Percentiles rank a stretch among this genome's conserved stretches.
phyloP scores from a whole-genome alignment of 2,329 filamentous ascomycete genomes.

The Lecanicillium sp. region DNA sequence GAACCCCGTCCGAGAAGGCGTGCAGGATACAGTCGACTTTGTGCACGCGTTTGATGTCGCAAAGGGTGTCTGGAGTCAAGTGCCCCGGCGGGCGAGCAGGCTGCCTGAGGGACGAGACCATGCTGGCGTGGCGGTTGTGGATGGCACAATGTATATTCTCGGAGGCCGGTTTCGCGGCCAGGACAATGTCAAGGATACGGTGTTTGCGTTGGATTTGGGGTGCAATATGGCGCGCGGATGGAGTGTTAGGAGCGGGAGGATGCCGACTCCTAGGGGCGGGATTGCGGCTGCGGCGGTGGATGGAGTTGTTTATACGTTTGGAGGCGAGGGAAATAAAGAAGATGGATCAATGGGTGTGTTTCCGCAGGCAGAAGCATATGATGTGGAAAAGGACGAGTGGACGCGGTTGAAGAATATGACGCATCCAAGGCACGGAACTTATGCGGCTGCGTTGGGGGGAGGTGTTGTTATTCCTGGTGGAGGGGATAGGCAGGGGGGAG shows the following conservation, averaged over 20 bases:
- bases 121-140: slow-evolving; percentile 20
- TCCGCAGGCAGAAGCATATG: slow-evolving; percentile 20
- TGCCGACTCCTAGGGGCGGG: slow-evolving; percentile 30
- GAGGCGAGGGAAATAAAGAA: slow-evolving; percentile 26
- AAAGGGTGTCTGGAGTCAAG: slow-evolving; percentile 16
- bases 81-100: slow-evolving; percentile 15
- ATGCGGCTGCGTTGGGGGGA: slow-evolving; percentile 17
- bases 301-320: slow-evolving; percentile 23
- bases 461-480: slow-evolving; percentile 27
- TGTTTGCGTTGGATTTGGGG: slow-evolving; percentile 24
- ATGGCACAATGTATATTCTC: slow-evolving; percentile 24
- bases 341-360: slow-evolving; percentile 16
- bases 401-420: slow-evolving; percentile 16
- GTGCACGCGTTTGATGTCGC: slow-evolving; percentile 23
- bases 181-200: slow-evolving; percentile 22
- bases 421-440: slow-evolving; percentile 25
- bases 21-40: slow-evolving; percentile 18
- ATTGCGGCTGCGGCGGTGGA: slow-evolving; percentile 19
- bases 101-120: slow-evolving; percentile 29
- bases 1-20: slow-evolving; percentile 5
- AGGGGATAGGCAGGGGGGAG: slow-evolving; percentile 15
- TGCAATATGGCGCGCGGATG: slow-evolving; percentile 18
- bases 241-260: slow-evolving; percentile 16
- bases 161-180: slow-evolving; percentile 24
- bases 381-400: slow-evolving; percentile 20